phyloP scores from a whole-genome alignment of 345 rosid species.

The Durio zibethinus region DNA sequence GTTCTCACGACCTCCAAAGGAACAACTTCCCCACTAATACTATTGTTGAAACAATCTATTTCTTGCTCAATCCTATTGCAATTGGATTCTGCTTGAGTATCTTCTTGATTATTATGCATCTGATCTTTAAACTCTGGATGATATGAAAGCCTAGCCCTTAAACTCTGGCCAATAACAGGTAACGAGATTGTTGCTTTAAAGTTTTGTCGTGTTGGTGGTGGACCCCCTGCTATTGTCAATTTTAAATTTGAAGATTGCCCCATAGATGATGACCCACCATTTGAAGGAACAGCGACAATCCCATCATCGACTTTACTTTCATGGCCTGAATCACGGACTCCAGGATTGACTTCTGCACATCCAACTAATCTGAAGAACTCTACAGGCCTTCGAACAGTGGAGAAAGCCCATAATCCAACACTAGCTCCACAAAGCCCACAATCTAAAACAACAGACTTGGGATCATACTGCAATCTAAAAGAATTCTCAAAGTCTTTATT shows the following conservation, averaged over 20 bases:
- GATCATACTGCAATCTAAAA: constrained; percentile 50
- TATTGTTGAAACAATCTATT: constrained; percentile 13
- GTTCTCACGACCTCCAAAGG: constrained; percentile 25
- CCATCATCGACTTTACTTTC: constrained; percentile 21
- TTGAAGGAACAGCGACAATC: constrained; percentile 21
- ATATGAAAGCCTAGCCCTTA: constrained; percentile 68
- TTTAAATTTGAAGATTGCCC: constrained; percentile 43
- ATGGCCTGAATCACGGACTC: constrained; percentile 25
- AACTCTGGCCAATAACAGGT: constrained; percentile 70
- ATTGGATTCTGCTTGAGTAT: constrained; percentile 28
- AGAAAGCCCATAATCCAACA: constrained; percentile 90
- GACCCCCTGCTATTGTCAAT: constrained; percentile 92
- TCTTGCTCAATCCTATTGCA: constrained; percentile 18
- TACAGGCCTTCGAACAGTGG: constrained; percentile 55
- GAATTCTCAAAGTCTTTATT: constrained; percentile 26
- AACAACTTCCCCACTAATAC: constrained; percentile 23
- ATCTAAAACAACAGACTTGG: constrained; percentile 75
- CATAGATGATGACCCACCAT: constrained; percentile 19
- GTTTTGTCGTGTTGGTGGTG: constrained; percentile 77
- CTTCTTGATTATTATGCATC: constrained; percentile 23
- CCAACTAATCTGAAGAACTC: constrained; percentile 76
- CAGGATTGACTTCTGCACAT: constrained; percentile 40
- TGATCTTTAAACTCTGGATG: constrained; percentile 52
- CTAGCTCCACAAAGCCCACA: constrained; percentile 94
- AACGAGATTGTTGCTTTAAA: constrained; percentile 81